Percentiles rank a stretch among this genome's conserved stretches.
Conservation (phyloP, 208 protist genomes). For the Leishmania turanica region DNA sequence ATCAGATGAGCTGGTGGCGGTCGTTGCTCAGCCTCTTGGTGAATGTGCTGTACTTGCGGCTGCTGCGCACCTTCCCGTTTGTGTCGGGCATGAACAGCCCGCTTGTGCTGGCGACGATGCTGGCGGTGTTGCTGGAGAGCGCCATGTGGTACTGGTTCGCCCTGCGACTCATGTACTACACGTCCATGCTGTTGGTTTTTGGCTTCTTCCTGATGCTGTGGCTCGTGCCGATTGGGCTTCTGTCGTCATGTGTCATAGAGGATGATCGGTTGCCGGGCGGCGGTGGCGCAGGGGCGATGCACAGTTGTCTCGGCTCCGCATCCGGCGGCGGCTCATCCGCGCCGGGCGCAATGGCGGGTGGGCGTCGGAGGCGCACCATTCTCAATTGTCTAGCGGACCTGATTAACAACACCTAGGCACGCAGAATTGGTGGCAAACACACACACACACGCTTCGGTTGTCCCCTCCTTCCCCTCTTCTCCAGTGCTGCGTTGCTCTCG, state of each 20-base stretch:
- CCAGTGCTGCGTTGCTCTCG: no score
- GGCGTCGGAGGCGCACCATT: slow-evolving; percentile 26
- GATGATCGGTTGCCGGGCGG: slow-evolving; percentile 52
- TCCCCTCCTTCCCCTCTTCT: not conserved
- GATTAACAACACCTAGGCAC: slow-evolving; percentile 10
- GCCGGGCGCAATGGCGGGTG: not conserved
- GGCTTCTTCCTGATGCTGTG: slow-evolving; percentile 69
- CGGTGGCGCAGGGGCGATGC: slow-evolving; percentile 1
- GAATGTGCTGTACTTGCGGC: slow-evolving; percentile 49
- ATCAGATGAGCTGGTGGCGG: slow-evolving; percentile 58
- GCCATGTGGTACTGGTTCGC: slow-evolving; percentile 52
- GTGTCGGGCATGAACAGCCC: slow-evolving; percentile 30
- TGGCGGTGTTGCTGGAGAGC: slow-evolving; percentile 41
- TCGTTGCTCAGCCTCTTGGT: slow-evolving; percentile 48
- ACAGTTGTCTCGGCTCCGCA: not conserved
- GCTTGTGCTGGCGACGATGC: slow-evolving; percentile 31
- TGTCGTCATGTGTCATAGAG: slow-evolving; percentile 50
- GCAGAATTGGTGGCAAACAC: not conserved
- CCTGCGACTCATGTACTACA: slow-evolving; percentile 37
- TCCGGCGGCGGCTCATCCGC: not conserved
- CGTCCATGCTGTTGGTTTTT: slow-evolving; percentile 19
- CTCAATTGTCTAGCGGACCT: slow-evolving; percentile 26
- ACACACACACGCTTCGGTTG: not conserved
- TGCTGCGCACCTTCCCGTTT: slow-evolving; percentile 53
- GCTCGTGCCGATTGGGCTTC: slow-evolving; percentile 54